These are phyloP conservation scores for Lentinula raphanica DNA, from an alignment of 768 basidiomycete species.

Conservation along the genomic window DNA sequence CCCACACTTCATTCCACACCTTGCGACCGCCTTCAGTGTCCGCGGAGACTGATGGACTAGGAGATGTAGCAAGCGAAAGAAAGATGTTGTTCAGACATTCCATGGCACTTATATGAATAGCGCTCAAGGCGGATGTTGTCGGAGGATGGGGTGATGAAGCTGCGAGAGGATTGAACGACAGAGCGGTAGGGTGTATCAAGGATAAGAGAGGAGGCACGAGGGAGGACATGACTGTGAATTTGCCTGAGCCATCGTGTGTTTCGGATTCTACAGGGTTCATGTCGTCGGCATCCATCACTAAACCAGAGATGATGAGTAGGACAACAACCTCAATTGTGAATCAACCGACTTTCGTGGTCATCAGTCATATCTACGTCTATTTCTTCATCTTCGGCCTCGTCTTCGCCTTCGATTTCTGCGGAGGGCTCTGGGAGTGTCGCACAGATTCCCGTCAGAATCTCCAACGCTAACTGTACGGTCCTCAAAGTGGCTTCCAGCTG, in stretches of 20 bases:
- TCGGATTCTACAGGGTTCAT: slow-evolving; percentile 35
- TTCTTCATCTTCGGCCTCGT: slow-evolving; percentile 20
- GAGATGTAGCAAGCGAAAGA: slow-evolving; percentile 56
- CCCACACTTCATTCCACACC: slow-evolving; percentile 68
- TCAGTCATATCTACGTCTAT: slow-evolving; percentile 34
- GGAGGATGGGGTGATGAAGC: slow-evolving; percentile 77
- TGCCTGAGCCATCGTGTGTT: slow-evolving; percentile 13
- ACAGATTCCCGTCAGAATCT: slow-evolving; percentile 84
- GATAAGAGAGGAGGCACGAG: slow-evolving; percentile 66
- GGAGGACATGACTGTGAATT: slow-evolving; percentile 45
- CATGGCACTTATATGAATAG: slow-evolving; percentile 78
- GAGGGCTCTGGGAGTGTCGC: slow-evolving; percentile 82
- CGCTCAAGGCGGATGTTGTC: slow-evolving; percentile 78
- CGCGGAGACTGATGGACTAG: slow-evolving; percentile 33
- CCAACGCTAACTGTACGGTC: slow-evolving; percentile 77
- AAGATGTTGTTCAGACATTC: slow-evolving; percentile 91
- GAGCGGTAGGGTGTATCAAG: slow-evolving; percentile 66
- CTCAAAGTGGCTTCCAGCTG: slow-evolving; percentile 64
- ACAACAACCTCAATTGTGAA: background rate
- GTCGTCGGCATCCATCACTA: slow-evolving; percentile 18
- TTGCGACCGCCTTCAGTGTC: slow-evolving; percentile 45
- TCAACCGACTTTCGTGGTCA: slow-evolving; percentile 26
- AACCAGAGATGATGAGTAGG: background rate
- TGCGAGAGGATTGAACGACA: slow-evolving; percentile 77
- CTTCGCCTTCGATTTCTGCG: slow-evolving; percentile 26